Percentiles rank a stretch among this genome's conserved stretches.
Evolutionary conservation across 805 yeast species (phyloP).

Genomic region (Suhomyces prunicola): DNA sequence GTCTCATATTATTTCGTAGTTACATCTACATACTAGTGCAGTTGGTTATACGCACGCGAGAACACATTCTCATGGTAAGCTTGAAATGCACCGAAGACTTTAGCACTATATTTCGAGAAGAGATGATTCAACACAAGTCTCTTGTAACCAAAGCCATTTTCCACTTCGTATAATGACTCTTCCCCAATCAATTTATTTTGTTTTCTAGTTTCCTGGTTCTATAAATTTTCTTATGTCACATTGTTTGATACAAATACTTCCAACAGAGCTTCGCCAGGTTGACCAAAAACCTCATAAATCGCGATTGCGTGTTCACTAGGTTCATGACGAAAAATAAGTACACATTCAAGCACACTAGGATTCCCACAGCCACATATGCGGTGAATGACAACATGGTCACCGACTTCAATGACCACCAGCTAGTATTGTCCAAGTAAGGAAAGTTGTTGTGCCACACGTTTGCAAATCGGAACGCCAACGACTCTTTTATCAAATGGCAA

Average conservation of each 20-base stretch:
- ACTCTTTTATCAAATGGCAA: not conserved
- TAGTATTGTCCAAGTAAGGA: not conserved
- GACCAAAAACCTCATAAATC: not conserved
- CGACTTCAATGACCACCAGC: constrained; percentile 5
- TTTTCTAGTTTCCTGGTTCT: not conserved
- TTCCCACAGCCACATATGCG: constrained; percentile 3
- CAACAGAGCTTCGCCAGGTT: not conserved
- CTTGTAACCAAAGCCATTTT: not conserved
- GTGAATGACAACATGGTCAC: constrained; percentile 4
- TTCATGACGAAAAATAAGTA: constrained; percentile 2
- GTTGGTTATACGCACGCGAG: too few relatives aligned
- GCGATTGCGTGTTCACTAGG: not conserved
- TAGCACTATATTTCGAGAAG: not conserved
- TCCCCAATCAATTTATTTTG: not conserved
- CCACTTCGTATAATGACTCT: too few relatives aligned
- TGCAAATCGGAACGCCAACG: not conserved
- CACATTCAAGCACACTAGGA: constrained; percentile 8
- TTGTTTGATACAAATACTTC: not conserved
- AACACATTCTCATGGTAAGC: not conserved
- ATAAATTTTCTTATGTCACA: not conserved
- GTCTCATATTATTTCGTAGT: not conserved
- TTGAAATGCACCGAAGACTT: not conserved
- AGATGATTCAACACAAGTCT: not conserved
- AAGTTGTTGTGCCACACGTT: not conserved
- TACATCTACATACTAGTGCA: not conserved